Evolutionary conservation across 352 stramenopile genomes (phyloP).

Genomic region (Elongisporangium undulatum): DNA sequence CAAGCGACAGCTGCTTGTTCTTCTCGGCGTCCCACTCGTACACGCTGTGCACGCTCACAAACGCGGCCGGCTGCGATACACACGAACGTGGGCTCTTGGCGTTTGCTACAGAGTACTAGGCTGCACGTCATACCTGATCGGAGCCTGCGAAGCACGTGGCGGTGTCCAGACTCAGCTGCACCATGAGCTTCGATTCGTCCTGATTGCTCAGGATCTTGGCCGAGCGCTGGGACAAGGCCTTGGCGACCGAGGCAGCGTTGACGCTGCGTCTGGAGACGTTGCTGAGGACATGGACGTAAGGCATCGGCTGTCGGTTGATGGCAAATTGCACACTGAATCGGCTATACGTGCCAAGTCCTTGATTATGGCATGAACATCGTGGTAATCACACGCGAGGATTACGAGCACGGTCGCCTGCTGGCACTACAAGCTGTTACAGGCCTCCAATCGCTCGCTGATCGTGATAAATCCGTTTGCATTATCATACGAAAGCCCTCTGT

Average conservation of each 20-base stretch:
- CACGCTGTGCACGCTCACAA: no score
- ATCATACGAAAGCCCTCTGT: no score
- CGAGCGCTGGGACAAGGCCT: background rate
- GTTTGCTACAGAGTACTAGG: background rate
- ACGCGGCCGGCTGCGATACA: slow-evolving; percentile 11
- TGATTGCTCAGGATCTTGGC: slow-evolving; percentile 17
- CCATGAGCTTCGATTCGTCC: slow-evolving; percentile 10
- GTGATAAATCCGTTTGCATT: no score
- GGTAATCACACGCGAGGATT: no score
- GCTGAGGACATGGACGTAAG: slow-evolving; percentile 1
- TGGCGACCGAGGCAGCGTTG: background rate
- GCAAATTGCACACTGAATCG: no score
- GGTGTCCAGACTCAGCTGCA: slow-evolving; percentile 1
- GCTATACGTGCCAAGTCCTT: no score
- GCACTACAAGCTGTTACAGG: no score
- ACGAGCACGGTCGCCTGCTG: no score
- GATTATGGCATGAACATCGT: no score
- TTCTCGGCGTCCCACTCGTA: no score
- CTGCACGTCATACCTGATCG: slow-evolving; percentile 13
- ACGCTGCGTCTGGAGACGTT: background rate
- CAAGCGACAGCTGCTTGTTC: no score
- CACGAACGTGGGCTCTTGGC: background rate
- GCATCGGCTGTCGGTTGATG: slow-evolving; percentile 1
- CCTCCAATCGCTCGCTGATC: no score
- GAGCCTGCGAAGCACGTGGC: slow-evolving; percentile 25